Percentiles rank a stretch among this genome's conserved stretches.
phyloP scores from a whole-genome alignment of 2,329 filamentous ascomycete species.

The Exophiala sp. region DNA sequence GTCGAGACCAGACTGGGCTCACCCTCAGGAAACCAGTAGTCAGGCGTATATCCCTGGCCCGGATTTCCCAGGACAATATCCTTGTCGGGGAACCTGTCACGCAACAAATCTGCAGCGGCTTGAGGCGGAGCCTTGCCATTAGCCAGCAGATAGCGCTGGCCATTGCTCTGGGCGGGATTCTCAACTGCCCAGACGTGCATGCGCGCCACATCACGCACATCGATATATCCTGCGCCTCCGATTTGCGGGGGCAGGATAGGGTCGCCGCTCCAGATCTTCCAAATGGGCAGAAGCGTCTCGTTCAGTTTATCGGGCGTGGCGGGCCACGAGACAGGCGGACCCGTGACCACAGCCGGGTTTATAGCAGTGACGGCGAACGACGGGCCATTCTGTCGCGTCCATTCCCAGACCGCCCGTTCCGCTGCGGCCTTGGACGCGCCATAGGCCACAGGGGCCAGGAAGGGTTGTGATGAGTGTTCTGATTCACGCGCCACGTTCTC shows the following conservation, averaged over 20 bases:
- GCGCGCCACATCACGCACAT: slow-evolving; percentile 28
- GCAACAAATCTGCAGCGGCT: slow-evolving; percentile 26
- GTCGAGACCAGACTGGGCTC: slow-evolving; percentile 16
- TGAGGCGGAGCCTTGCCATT: slow-evolving; percentile 29
- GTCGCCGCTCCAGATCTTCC: slow-evolving; percentile 24
- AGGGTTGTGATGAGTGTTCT: no score
- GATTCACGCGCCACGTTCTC: slow-evolving; percentile 32
- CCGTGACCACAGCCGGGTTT: slow-evolving; percentile 28
- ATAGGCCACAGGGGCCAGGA: slow-evolving; percentile 24
- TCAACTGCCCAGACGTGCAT: slow-evolving; percentile 27
- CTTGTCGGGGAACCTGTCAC: slow-evolving; percentile 18
- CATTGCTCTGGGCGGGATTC: slow-evolving; percentile 22
- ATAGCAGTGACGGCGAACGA: slow-evolving; percentile 21
- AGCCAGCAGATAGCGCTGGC: slow-evolving; percentile 23
- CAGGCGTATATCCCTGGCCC: slow-evolving; percentile 20
- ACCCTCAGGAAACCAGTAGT: slow-evolving; percentile 20
- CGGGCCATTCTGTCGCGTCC: slow-evolving; percentile 11
- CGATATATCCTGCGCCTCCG: slow-evolving; percentile 26
- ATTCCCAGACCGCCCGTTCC: slow-evolving; percentile 27
- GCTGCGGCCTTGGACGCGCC: slow-evolving; percentile 27
- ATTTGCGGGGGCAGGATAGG: slow-evolving; percentile 23
- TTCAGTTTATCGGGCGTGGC: slow-evolving; percentile 23
- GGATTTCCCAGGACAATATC: slow-evolving; percentile 24
- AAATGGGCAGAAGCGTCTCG: slow-evolving; percentile 27
- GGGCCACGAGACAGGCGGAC: slow-evolving; percentile 27